phyloP scores from a whole-genome alignment of 2,329 filamentous ascomycete genomes.

The Claviceps cyperi region DNA sequence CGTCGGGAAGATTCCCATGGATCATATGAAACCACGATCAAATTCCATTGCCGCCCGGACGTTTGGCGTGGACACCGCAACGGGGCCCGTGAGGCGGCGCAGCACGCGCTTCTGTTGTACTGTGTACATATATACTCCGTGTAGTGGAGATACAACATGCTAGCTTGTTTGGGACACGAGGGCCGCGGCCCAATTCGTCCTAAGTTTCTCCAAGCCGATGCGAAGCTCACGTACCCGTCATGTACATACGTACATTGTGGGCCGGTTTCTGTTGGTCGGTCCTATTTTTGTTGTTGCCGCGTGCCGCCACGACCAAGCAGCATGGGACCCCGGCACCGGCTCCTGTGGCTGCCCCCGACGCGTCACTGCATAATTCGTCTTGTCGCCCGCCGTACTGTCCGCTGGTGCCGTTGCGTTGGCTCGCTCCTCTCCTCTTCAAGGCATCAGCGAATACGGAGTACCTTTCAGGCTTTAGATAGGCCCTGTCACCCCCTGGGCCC shows the following conservation, averaged over 20 bases:
- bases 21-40: background rate
- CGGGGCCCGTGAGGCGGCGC: background rate
- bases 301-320: too few species aligned
- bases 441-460: background rate
- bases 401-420: too few species aligned
- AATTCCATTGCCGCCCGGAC: background rate
- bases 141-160: background rate
- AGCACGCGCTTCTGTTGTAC: background rate
- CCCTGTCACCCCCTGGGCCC: background rate
- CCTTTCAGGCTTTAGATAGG: too few species aligned
- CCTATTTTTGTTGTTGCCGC: too few species aligned
- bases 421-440: too few species aligned
- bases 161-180: conserved; percentile 6
- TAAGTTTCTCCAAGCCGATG: background rate
- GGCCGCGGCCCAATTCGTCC: conserved; percentile 2
- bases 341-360: too few species aligned
- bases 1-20: background rate
- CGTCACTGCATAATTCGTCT: too few species aligned
- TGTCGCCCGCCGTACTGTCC: too few species aligned
- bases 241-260: too few species aligned
- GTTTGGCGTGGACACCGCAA: background rate
- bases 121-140: too few species aligned
- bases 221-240: background rate
- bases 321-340: too few species aligned
- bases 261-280: too few species aligned